phyloP scores from a whole-genome alignment of 352 stramenopile species.

The Stramenopiles sp. region DNA sequence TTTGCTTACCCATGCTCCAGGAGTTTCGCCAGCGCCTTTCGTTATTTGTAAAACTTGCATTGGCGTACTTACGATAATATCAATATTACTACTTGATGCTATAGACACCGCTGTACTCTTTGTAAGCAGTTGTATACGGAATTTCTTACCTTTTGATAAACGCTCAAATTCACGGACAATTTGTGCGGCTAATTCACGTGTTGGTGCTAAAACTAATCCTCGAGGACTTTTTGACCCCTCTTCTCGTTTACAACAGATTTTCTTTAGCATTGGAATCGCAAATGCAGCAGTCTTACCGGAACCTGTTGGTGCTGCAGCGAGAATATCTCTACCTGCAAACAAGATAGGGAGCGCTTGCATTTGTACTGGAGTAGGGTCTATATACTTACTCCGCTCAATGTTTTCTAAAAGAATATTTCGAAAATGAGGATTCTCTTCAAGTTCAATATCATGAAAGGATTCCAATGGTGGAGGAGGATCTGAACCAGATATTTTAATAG shows the following conservation, averaged over 20 bases:
- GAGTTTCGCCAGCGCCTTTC: too few species aligned
- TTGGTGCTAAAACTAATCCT: conserved; percentile 70
- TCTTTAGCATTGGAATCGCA: too few species aligned
- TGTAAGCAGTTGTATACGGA: conserved; percentile 44
- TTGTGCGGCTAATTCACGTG: conserved; percentile 78
- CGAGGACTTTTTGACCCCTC: conserved; percentile 22
- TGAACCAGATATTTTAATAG: too few species aligned
- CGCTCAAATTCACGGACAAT: conserved; percentile 70
- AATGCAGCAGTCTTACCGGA: neutral
- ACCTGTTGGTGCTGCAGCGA: conserved; percentile 11
- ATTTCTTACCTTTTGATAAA: conserved; percentile 27
- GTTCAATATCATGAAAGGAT: too few species aligned
- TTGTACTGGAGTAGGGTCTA: neutral
- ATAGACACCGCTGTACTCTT: conserved; percentile 10
- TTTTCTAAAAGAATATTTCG: too few species aligned
- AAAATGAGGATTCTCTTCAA: too few species aligned
- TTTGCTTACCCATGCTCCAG: too few species aligned
- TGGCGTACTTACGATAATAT: conserved; percentile 80
- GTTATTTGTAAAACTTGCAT: conserved; percentile 55
- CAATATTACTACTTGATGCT: conserved; percentile 21
- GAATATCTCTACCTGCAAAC: neutral
- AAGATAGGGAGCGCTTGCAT: neutral
- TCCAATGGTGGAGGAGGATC: too few species aligned
- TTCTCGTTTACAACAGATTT: too few species aligned
- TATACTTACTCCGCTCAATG: too few species aligned